Evolutionary conservation across 257 asterid species (phyloP).

Genomic region (Nicotiana undulata): DNA sequence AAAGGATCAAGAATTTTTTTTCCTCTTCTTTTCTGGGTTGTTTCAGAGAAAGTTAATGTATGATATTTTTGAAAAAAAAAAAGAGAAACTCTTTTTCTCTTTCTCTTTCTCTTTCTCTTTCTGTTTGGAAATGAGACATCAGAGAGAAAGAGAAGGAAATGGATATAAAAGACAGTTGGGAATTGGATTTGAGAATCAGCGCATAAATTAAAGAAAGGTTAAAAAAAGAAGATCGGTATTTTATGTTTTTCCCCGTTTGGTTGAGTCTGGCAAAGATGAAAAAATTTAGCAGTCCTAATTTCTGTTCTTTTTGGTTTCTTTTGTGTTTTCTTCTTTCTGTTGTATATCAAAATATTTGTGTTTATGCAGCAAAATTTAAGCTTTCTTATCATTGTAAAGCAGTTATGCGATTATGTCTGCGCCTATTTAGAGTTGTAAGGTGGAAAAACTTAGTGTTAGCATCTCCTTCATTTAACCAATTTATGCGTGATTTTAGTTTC

Average conservation of each 20-base stretch:
- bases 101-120: not conserved
- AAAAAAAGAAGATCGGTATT: not conserved
- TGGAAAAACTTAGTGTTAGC: too few relatives aligned
- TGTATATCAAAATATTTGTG: not conserved
- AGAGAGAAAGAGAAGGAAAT: not conserved
- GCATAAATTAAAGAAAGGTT: not conserved
- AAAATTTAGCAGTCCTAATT: not conserved
- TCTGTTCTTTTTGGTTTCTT: not conserved
- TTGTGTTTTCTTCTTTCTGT: not conserved
- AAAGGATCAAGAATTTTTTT: not conserved
- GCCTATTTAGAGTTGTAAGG: too few relatives aligned
- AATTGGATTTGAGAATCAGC: not conserved
- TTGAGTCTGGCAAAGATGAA: not conserved
- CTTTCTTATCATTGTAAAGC: too few relatives aligned
- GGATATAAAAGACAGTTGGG: not conserved
- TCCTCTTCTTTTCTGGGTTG: not conserved
- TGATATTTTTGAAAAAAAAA: not conserved
- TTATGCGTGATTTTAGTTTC: too few relatives aligned
- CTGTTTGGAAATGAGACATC: not conserved
- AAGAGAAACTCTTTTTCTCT: not conserved
- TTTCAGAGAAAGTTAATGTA: not conserved
- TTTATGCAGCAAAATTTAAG: not conserved
- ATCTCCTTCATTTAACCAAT: too few relatives aligned
- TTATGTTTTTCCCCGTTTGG: constrained; percentile 12
- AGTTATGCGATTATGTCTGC: too few relatives aligned